Evolutionary conservation across 768 basidiomycete genomes (phyloP), one percentile per base, ranked within the genome.

Genomic region (Suillus subaureus): DNA sequence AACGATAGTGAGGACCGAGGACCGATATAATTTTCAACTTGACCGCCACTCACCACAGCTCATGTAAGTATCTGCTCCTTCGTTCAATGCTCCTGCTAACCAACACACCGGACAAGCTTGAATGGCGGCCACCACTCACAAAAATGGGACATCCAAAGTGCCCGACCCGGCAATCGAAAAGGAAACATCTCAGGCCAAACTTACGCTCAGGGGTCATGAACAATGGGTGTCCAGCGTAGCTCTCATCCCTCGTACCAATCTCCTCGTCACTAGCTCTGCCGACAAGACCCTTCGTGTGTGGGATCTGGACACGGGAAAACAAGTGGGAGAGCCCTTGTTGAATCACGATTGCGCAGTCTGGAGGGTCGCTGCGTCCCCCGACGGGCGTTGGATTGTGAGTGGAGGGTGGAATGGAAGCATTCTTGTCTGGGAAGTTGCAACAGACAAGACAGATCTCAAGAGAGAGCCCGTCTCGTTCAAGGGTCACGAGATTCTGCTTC

Each of bases 261-360:
- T 51, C 49, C 26, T 31, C 1, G 51, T 52, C 15, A 52, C 51
- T 8, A 16, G 26, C 51, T 52, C 51, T 0, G 16, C 8, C 26
- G 51, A 52, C 16, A 52, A 52, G 16, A 28, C 7, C 6, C 26
- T 52, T 52, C 64, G 68, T 2, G 18, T 69, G 12, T 69, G 68
- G 68, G 16, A 69, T 52, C 9, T 55, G 3, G 52, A 60, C 6
- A 64, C 43, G 0, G 82, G 82, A 66, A 78, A 79, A 35, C 49
- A 23, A 13, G 15, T 61, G 12, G 35, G 43, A 15, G 26, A 71
- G n/a, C 43, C 43, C 43, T 43, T 43, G 8, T 43, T 21, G 43
- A 43, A 16, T 43, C 43, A 43, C 43, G 21, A 43, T 1, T 43
- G 43, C 4, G 43, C 43, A 43, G 43, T 43, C 43, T 43, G 43